These are phyloP conservation scores for Coleophoma crateriformis DNA, from an alignment of 2,329 filamentous ascomycete genomes.

Conservation along the genomic window DNA sequence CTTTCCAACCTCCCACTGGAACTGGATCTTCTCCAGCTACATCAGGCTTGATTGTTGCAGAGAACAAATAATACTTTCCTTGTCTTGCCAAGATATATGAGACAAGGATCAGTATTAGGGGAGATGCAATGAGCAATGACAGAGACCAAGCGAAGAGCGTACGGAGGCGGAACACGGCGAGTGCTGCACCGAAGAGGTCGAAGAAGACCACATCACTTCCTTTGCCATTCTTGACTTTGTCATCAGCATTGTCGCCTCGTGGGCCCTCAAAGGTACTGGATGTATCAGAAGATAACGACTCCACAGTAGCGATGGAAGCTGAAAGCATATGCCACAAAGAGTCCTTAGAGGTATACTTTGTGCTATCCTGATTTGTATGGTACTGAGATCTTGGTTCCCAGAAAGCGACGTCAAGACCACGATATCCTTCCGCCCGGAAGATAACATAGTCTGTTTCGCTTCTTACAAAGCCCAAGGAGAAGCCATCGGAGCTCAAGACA, in stretches of 20 bases:
- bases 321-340: conserved; percentile 95
- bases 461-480: conserved; percentile 69
- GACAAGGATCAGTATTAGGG: conserved; percentile 64
- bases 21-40: conserved; percentile 57
- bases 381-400: conserved; percentile 81
- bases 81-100: conserved; percentile 62
- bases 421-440: conserved; percentile 73
- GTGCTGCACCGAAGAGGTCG: conserved; percentile 75
- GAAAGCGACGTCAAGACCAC: conserved; percentile 89
- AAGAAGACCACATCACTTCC: conserved; percentile 82
- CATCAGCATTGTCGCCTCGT: conserved; percentile 46
- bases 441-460: conserved; percentile 89
- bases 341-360: conserved; percentile 64
- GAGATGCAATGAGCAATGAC: conserved; percentile 73
- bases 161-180: conserved; percentile 73
- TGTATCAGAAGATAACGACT: conserved; percentile 63
- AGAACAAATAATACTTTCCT: conserved; percentile 88
- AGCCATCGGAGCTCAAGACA: conserved; percentile 78
- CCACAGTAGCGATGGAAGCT: conserved; percentile 68
- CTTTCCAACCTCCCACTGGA: conserved; percentile 68
- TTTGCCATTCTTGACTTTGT: conserved; percentile 60
- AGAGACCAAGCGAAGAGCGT: conserved; percentile 87
- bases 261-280: conserved; percentile 60
- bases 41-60: conserved; percentile 51
- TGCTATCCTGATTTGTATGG: conserved; percentile 86